A percentile compares a stretch with the other conserved stretches of the same genome.
Evolutionary conservation across 2,329 filamentous ascomycete species (phyloP).

Genomic region (Orbilia ellipsospora): DNA sequence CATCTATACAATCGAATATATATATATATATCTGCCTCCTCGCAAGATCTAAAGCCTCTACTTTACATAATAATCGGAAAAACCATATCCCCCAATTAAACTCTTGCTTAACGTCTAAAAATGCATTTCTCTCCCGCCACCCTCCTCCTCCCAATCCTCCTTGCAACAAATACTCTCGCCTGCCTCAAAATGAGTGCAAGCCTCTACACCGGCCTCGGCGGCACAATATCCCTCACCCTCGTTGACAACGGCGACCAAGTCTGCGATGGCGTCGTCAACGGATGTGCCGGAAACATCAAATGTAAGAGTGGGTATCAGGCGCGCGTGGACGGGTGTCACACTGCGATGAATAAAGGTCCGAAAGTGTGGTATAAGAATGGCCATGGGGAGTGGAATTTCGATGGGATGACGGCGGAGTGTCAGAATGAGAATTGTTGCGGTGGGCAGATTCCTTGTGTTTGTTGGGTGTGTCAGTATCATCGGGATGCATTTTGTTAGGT

Average conservation of each 20-base stretch:
- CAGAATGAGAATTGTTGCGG: not conserved
- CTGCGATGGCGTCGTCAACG: slow-evolving; percentile 1
- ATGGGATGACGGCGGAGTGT: not conserved
- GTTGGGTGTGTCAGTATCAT: not conserved
- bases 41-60: too few relatives aligned
- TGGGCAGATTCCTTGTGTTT: not conserved
- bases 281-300: not conserved
- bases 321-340: slow-evolving; percentile 1
- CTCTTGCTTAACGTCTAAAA: too few relatives aligned
- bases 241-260: not conserved
- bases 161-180: not conserved
- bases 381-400: slow-evolving; percentile 4
- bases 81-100: too few relatives aligned
- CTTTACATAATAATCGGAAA: too few relatives aligned
- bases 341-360: not conserved
- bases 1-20: too few relatives aligned
- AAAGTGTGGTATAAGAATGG: slow-evolving; percentile 14
- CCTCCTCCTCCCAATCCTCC: too few relatives aligned
- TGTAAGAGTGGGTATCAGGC: not conserved
- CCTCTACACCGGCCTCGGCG: not conserved
- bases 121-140: too few relatives aligned
- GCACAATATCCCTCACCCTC: not conserved
- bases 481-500: not conserved
- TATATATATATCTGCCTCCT: too few relatives aligned
- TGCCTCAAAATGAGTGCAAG: not conserved